phyloP scores from a whole-genome alignment of 2,329 filamentous ascomycete genomes.

The Didymella sp. region DNA sequence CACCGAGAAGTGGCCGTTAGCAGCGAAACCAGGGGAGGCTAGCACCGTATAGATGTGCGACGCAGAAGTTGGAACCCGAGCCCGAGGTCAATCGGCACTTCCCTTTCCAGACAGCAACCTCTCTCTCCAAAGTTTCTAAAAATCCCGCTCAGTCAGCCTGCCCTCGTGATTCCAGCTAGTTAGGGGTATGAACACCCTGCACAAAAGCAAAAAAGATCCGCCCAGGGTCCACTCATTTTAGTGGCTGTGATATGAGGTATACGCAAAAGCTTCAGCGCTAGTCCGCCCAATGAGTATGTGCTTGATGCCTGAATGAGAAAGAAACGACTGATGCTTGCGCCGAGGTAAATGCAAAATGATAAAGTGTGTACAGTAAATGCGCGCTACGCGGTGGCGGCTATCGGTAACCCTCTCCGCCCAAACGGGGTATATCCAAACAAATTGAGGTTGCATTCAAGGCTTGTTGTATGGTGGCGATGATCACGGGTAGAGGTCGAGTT shows the following conservation, averaged over 20 bases:
- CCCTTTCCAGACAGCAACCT: slow-evolving; percentile 7
- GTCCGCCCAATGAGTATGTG: slow-evolving; percentile 34
- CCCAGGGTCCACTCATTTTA: slow-evolving; percentile 19
- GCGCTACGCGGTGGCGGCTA: slow-evolving; percentile 11
- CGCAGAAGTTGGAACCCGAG: slow-evolving; percentile 8
- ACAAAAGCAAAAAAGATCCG: slow-evolving; percentile 22
- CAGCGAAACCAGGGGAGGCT: slow-evolving; percentile 15
- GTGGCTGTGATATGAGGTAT: slow-evolving; percentile 19
- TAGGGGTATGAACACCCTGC: slow-evolving; percentile 20
- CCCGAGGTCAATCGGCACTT: slow-evolving; percentile 10
- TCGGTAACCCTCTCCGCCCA: slow-evolving; percentile 6
- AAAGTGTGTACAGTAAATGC: slow-evolving; percentile 19
- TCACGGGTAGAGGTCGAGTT: slow-evolving; percentile 26
- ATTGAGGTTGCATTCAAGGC: slow-evolving; percentile 4
- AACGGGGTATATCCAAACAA: slow-evolving; percentile 21
- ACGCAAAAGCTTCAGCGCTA: slow-evolving; percentile 35
- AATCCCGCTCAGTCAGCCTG: neutral
- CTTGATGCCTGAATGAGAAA: slow-evolving; percentile 20
- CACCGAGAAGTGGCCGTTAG: slow-evolving; percentile 27
- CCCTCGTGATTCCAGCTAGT: slow-evolving; percentile 12
- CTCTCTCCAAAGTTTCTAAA: slow-evolving; percentile 7
- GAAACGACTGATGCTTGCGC: slow-evolving; percentile 22
- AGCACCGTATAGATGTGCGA: slow-evolving; percentile 17
- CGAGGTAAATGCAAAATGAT: slow-evolving; percentile 21
- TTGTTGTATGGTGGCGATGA: neutral